phyloP scores from a whole-genome alignment of 768 basidiomycete species.

The Podaxis pistillaris region DNA sequence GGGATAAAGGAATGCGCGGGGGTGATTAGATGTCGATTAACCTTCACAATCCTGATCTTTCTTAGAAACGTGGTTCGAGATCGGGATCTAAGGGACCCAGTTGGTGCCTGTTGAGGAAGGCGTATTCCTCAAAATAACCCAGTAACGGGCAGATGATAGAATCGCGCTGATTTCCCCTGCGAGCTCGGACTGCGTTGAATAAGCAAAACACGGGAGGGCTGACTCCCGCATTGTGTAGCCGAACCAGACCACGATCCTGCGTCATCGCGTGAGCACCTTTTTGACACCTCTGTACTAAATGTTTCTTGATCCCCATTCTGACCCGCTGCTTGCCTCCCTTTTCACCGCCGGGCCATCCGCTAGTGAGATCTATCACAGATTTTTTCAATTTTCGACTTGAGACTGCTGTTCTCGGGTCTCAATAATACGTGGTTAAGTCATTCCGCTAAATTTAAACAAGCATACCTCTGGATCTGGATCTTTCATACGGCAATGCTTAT shows the following conservation, averaged over 20 bases:
- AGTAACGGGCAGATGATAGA: neutral
- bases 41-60: conserved; percentile 6
- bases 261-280: neutral
- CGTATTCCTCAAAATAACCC: neutral
- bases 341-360: neutral
- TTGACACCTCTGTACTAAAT: neutral
- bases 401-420: neutral
- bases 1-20: neutral
- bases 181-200: conserved; percentile 1
- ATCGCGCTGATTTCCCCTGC: neutral
- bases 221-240: neutral
- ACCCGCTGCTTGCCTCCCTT: conserved; percentile 8
- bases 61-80: conserved; percentile 6
- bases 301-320: conserved; percentile 11
- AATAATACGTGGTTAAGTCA: conserved; percentile 1
- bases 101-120: neutral
- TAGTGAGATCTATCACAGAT: conserved; percentile 9
- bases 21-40: conserved; percentile 12
- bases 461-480: conserved; percentile 6
- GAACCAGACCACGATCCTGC: conserved; percentile 1
- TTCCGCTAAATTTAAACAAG: conserved; percentile 6
- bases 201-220: neutral
- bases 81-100: conserved; percentile 10
- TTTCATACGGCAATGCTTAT: neutral
- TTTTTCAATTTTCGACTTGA: neutral